Conservation (phyloP, 140 eudicot species). For the Erigeron philadelphicus region DNA sequence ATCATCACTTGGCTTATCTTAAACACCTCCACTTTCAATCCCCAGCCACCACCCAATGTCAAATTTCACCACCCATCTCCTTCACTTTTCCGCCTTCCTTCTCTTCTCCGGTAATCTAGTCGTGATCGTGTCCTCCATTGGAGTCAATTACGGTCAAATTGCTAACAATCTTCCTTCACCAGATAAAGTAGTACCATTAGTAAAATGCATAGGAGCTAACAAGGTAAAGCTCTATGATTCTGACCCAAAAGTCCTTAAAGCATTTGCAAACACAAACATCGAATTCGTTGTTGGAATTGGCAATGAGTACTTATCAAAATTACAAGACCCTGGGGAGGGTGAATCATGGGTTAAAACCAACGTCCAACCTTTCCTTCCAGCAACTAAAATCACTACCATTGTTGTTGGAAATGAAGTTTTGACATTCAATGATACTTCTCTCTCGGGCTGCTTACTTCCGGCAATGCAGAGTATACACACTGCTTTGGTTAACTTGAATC, state of each 20-base stretch:
- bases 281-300: constrained; percentile 65
- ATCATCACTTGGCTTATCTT: constrained; percentile 29
- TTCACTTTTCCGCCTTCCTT: constrained; percentile 24
- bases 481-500: constrained; percentile 45
- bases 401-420: constrained; percentile 87
- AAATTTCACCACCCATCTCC: constrained; percentile 23
- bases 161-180: constrained; percentile 85
- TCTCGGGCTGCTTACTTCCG: constrained; percentile 58
- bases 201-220: constrained; percentile 61
- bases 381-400: constrained; percentile 65
- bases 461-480: constrained; percentile 73
- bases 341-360: constrained; percentile 66
- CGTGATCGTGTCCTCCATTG: constrained; percentile 40
- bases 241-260: constrained; percentile 63
- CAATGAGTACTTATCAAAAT: constrained; percentile 47
- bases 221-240: constrained; percentile 85
- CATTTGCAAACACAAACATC: constrained; percentile 71
- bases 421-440: constrained; percentile 53
- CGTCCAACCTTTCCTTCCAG: constrained; percentile 52
- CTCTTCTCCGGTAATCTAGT: background rate
- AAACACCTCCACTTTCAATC: constrained; percentile 14
- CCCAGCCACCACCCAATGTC: constrained; percentile 24
- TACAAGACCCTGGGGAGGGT: constrained; percentile 54
- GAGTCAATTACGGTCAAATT: constrained; percentile 86
- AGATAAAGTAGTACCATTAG: constrained; percentile 48